phyloP scores from a whole-genome alignment of 2,329 filamentous ascomycete genomes.

The Cercospora sp. region DNA sequence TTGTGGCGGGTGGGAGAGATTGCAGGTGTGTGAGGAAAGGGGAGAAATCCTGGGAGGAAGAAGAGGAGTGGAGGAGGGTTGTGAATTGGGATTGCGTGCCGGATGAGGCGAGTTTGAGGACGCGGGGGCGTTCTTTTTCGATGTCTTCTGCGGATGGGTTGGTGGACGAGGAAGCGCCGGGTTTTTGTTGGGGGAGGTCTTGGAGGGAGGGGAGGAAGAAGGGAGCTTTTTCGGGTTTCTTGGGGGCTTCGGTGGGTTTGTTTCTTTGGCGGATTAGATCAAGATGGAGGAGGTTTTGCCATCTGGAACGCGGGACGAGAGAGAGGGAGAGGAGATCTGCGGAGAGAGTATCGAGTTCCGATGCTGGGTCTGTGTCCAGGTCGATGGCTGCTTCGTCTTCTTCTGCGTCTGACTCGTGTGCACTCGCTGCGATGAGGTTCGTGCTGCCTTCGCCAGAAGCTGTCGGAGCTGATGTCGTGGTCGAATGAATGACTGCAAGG shows the following conservation, averaged over 20 bases:
- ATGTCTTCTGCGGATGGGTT: conserved; percentile 34
- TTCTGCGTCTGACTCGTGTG: conserved; percentile 64
- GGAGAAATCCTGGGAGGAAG: conserved; percentile 60
- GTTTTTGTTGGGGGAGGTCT: conserved; percentile 25
- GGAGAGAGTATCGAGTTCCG: conserved; percentile 56
- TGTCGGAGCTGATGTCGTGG: conserved; percentile 55
- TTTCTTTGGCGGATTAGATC: conserved; percentile 90
- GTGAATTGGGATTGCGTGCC: conserved; percentile 44
- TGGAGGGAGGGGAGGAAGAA: conserved; percentile 83
- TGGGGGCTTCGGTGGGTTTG: conserved; percentile 88
- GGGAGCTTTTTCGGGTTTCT: conserved; percentile 88
- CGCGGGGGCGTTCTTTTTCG: conserved; percentile 38
- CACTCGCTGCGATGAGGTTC: conserved; percentile 51
- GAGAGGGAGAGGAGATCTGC: conserved; percentile 83
- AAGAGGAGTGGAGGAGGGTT: conserved; percentile 48
- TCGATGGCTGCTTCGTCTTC: conserved; percentile 54
- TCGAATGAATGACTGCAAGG: conserved; percentile 52
- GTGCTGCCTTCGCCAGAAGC: conserved; percentile 80
- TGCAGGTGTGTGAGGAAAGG: conserved; percentile 78
- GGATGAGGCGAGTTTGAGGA: conserved; percentile 33
- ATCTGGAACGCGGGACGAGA: conserved; percentile 83
- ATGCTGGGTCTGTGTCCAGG: conserved; percentile 56
- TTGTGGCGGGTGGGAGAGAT: conserved; percentile 75
- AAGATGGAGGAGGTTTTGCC: conserved; percentile 91
- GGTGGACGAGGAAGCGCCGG: conserved; percentile 21